phyloP scores from a whole-genome alignment of 768 basidiomycete species.

The Boletus speciosus region DNA sequence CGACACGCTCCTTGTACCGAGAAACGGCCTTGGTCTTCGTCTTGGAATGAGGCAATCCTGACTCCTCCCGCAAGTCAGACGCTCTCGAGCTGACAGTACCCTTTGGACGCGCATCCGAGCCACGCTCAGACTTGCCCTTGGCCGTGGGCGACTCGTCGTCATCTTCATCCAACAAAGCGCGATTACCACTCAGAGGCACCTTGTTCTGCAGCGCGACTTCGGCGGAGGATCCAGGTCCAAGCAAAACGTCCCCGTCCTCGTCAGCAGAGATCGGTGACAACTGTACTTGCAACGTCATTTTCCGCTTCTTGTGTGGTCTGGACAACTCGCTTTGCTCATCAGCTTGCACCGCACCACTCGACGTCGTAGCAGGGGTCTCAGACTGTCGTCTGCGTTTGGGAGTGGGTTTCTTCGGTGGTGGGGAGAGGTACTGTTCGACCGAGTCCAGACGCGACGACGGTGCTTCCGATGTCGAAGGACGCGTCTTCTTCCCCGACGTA shows the following conservation, averaged over 20 bases:
- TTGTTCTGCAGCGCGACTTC: background rate
- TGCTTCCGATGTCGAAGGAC: conserved; percentile 5
- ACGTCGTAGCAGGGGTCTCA: background rate
- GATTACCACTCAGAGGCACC: background rate
- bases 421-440: background rate
- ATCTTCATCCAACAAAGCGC: background rate
- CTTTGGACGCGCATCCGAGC: background rate
- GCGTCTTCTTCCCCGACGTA: conserved; percentile 16
- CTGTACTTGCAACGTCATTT: background rate
- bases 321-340: background rate
- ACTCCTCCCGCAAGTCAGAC: background rate
- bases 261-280: conserved; percentile 13
- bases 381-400: conserved; percentile 16
- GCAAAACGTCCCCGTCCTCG: background rate
- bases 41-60: background rate
- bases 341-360: background rate
- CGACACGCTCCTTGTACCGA: background rate
- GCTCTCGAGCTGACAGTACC: background rate
- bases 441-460: conserved; percentile 9
- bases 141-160: conserved; percentile 1
- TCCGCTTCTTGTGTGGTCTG: conserved; percentile 23
- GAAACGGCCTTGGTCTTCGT: background rate
- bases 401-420: background rate
- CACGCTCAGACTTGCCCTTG: background rate
- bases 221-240: background rate